Base-by-base conservation (phyloP, 1,139 yeast species). In the Candida neerlandica region DNA sequence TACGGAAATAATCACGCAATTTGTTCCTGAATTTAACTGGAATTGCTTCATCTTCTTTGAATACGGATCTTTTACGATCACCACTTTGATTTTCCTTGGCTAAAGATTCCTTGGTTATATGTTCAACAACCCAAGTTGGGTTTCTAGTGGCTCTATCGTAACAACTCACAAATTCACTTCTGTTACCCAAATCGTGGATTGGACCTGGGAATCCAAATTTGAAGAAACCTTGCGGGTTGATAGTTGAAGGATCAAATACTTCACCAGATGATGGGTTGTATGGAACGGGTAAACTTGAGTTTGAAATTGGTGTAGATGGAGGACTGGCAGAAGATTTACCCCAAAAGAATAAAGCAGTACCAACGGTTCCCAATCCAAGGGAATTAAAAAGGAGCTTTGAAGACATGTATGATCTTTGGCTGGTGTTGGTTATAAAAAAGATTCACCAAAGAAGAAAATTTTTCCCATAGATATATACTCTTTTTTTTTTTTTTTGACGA, bases 131-230 rank as follows among this genome's bases (percentile, higher is more conserved):
- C 92, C 96, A 95, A 64, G 84, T 84, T 16, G 99, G 99, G 62
- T 90, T 91, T 53, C 92, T 77, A 43, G 85, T 87, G 53, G 86
- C 80, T 57, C 99, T 80, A 64, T 94, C 95, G 66, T 85, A 94
- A 59, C 96, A 89, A 55, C 95, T 84, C 19, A 92, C 80, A 65
- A 86, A 94, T 67, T 90, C 97, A 48, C 78, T 76, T 56, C 90
- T 78, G 23, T 77, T 80, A 49, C 84, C 82, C 53, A 94, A 69
- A 63, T 94, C 99, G 64, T 90, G 96, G 40, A 87, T 79, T 0
- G 98, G 98, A 1, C 97, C 97, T 0, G 98, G 98, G 61, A 89
- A 89, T 3, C 99, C 99, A 63, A 88, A 92, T 61, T 85, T 86
- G 73, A 86, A 88, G 66, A 87, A 88, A 11, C 76, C 96, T 35